Conservation (phyloP, 441 rosid species). For the Croton setiger region DNA sequence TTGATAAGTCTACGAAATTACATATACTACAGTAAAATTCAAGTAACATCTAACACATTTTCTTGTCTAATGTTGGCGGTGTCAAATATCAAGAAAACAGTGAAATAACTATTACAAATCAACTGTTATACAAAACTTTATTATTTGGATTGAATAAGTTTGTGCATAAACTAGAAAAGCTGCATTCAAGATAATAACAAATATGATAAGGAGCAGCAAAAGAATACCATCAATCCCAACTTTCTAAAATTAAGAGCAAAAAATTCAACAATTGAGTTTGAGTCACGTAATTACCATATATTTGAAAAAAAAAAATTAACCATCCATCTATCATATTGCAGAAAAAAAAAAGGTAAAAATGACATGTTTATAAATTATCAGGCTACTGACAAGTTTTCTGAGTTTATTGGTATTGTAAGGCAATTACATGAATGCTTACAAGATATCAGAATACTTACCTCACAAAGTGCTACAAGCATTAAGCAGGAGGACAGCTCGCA, state of each 20-base stretch:
- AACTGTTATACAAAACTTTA: not conserved
- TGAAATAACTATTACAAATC: not conserved
- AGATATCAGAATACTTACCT: conserved; percentile 45
- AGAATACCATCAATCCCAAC: not conserved
- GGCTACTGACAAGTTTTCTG: not conserved
- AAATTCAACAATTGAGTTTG: not conserved
- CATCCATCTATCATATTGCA: not conserved
- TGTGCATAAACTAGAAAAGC: not conserved
- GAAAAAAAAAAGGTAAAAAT: not conserved
- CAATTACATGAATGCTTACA: not conserved
- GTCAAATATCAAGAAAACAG: too few species aligned
- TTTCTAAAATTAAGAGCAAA: not conserved
- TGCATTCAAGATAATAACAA: not conserved
- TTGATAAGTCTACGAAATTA: conserved; percentile 18
- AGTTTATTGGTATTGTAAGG: not conserved
- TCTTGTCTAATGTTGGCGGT: not conserved
- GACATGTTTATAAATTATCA: not conserved
- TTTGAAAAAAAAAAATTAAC: not conserved
- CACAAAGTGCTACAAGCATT: conserved; percentile 82
- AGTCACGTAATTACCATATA: not conserved
- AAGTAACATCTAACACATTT: not conserved
- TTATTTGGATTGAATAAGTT: not conserved
- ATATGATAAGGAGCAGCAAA: not conserved
- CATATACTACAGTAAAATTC: not conserved
- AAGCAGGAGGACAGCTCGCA: conserved; percentile 53